Evolutionary conservation across 2,329 filamentous ascomycete genomes (phyloP).

Genomic region (Colletotrichum scovillei): DNA sequence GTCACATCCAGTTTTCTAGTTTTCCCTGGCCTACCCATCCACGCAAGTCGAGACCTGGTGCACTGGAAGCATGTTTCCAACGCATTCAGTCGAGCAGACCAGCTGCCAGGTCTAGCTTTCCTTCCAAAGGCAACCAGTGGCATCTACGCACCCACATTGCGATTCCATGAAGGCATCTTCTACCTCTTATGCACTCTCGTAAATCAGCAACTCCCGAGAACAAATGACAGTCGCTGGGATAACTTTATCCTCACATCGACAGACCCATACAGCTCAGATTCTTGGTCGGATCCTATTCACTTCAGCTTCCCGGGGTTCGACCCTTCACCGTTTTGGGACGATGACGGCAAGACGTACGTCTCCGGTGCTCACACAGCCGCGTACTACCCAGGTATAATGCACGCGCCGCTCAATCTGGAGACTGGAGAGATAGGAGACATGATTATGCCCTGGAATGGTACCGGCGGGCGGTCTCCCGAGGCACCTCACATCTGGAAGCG

Average conservation of each 20-base stretch:
- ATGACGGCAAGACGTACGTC: slow-evolving; percentile 64
- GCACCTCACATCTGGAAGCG: slow-evolving; percentile 66
- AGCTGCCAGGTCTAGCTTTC: slow-evolving; percentile 50
- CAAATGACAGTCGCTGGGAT: slow-evolving; percentile 28
- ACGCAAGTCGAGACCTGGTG: slow-evolving; percentile 62
- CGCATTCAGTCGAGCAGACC: slow-evolving; percentile 52
- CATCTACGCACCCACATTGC: slow-evolving; percentile 60
- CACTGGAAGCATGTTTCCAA: slow-evolving; percentile 60
- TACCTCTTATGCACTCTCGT: slow-evolving; percentile 54
- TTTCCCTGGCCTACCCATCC: slow-evolving; percentile 64
- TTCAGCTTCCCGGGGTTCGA: slow-evolving; percentile 50
- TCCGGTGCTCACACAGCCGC: slow-evolving; percentile 46
- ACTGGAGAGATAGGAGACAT: slow-evolving; percentile 53
- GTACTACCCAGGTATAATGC: slow-evolving; percentile 47
- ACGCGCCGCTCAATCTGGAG: slow-evolving; percentile 51
- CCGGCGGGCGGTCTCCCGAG: slow-evolving; percentile 55
- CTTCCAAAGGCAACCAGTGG: slow-evolving; percentile 47
- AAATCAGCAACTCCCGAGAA: slow-evolving; percentile 8
- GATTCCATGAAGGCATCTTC: slow-evolving; percentile 55
- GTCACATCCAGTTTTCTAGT: slow-evolving; percentile 63
- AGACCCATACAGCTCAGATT: slow-evolving; percentile 37
- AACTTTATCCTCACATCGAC: slow-evolving; percentile 35
- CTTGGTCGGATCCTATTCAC: slow-evolving; percentile 42
- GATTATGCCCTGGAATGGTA: slow-evolving; percentile 59
- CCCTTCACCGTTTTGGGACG: slow-evolving; percentile 66